phyloP scores from a whole-genome alignment of 1,139 yeast genomes.

The Yamadazyma atmosphaerica region DNA sequence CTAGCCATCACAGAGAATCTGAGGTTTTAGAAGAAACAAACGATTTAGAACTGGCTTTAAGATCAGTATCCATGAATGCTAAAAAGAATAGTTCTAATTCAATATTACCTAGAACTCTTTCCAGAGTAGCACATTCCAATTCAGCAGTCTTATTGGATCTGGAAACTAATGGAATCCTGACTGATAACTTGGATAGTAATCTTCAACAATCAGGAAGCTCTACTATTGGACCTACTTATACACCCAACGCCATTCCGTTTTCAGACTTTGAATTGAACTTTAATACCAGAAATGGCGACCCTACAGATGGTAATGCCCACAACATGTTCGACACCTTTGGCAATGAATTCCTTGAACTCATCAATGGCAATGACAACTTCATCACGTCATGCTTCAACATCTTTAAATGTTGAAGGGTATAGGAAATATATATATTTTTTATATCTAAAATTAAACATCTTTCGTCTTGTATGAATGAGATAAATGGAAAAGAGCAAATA shows the following conservation, averaged over 20 bases:
- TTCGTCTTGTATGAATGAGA: no score
- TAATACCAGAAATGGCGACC: conserved; percentile 1
- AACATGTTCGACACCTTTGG: conserved; percentile 20
- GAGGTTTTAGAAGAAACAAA: conserved; percentile 3
- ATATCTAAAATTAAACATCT: conserved; percentile 1
- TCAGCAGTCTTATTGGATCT: no score
- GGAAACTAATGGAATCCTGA: no score
- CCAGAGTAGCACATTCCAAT: background rate
- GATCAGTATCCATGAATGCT: background rate
- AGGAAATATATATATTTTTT: conserved; percentile 1
- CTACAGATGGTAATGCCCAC: conserved; percentile 1
- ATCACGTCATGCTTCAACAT: conserved; percentile 16
- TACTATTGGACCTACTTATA: conserved; percentile 14
- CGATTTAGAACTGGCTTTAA: conserved; percentile 6
- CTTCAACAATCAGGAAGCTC: background rate
- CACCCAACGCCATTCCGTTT: conserved; percentile 29
- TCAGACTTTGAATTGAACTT: conserved; percentile 20
- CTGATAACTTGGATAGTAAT: no score
- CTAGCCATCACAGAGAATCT: no score
- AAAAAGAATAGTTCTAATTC: conserved; percentile 1
- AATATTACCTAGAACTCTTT: background rate
- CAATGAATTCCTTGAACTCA: conserved; percentile 18
- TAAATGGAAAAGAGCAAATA: background rate
- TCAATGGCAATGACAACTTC: conserved; percentile 21
- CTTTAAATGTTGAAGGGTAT: background rate